These are phyloP conservation scores for Xylaria castorea DNA, from an alignment of 495 filamentous ascomycete species.

Conservation along the genomic window DNA sequence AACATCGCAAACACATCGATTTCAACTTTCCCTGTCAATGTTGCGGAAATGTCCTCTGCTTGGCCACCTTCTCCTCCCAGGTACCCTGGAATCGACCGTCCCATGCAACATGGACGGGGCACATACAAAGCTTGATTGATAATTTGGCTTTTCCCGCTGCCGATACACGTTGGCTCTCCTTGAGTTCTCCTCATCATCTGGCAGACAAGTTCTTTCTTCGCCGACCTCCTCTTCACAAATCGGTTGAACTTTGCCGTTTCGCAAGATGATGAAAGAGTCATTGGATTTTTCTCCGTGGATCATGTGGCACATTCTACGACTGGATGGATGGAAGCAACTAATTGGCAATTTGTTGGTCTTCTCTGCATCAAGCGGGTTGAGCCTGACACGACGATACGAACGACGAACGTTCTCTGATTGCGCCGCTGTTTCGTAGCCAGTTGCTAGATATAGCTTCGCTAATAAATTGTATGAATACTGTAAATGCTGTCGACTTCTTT, in stretches of 20 bases:
- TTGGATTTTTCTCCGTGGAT: not conserved
- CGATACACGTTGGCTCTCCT: not conserved
- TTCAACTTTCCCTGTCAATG: not conserved
- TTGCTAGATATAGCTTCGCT: not conserved
- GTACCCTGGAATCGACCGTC: not conserved
- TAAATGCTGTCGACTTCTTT: not conserved
- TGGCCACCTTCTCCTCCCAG: not conserved
- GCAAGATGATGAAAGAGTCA: not conserved
- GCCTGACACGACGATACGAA: not conserved
- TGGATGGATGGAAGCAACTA: not conserved
- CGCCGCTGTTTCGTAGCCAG: not conserved
- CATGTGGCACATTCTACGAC: not conserved
- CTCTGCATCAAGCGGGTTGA: slow-evolving; percentile 4
- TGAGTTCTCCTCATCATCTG: not conserved
- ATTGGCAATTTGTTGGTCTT: not conserved
- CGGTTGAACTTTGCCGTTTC: not conserved
- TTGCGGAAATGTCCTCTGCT: not conserved
- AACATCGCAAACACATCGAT: not conserved
- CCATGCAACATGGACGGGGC: not conserved
- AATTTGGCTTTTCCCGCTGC: not conserved
- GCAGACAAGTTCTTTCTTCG: not conserved
- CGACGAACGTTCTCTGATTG: not conserved
- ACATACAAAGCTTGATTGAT: not conserved
- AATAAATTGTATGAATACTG: not conserved
- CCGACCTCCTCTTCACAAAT: not conserved